Evolutionary conservation across 768 basidiomycete genomes (phyloP).

Genomic region (Kwoniella europaea): DNA sequence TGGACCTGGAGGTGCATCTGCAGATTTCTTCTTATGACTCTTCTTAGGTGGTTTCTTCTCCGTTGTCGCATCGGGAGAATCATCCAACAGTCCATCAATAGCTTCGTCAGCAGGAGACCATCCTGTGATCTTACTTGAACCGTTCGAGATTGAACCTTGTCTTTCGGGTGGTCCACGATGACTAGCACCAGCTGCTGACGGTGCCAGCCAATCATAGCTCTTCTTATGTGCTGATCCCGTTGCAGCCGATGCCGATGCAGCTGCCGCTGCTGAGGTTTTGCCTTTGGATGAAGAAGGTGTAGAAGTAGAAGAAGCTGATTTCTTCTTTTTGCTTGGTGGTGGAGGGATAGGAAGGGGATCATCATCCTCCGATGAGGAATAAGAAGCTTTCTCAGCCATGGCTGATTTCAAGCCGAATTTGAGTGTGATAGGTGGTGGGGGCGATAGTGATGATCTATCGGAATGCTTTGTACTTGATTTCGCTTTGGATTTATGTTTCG

Average conservation of each 20-base stretch:
- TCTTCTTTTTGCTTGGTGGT: constrained; percentile 22
- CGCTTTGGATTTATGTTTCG: constrained; percentile 8
- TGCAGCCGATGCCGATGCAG: not conserved
- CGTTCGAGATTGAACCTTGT: not conserved
- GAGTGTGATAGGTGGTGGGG: constrained; percentile 51
- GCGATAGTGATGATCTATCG: constrained; percentile 50
- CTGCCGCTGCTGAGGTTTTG: not conserved
- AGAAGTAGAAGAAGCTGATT: not conserved
- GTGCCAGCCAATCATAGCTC: constrained; percentile 48
- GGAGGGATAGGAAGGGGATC: constrained; percentile 12
- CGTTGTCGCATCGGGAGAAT: not conserved
- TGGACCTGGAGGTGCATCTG: constrained; percentile 32
- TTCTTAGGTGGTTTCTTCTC: constrained; percentile 33
- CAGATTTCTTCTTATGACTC: constrained; percentile 35
- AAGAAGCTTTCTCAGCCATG: constrained; percentile 29
- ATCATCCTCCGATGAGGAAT: constrained; percentile 36
- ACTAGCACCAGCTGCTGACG: constrained; percentile 38
- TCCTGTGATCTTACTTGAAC: constrained; percentile 23
- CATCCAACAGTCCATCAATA: constrained; percentile 24
- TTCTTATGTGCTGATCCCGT: constrained; percentile 35
- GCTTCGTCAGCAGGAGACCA: constrained; percentile 35
- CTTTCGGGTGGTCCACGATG: constrained; percentile 47
- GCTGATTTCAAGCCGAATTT: constrained; percentile 38
- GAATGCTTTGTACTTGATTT: constrained; percentile 3
- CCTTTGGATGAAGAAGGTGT: not conserved